phyloP scores from a whole-genome alignment of 1,284 basidiomycete genomes.

The Somion occarium region DNA sequence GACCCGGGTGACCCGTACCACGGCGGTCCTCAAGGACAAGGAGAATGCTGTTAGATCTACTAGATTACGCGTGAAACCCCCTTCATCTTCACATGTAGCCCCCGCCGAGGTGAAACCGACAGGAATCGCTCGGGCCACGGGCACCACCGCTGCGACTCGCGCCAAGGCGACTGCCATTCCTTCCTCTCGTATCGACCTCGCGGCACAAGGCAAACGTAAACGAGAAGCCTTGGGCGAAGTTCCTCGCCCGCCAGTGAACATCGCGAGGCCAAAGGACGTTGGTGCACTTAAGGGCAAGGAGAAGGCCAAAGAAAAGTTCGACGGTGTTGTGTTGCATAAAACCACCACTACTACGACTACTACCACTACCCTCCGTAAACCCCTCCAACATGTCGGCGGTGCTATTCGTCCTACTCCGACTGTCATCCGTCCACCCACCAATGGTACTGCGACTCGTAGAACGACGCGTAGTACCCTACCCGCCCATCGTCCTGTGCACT shows the following conservation, averaged over 20 bases:
- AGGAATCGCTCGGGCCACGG: conserved; percentile 23
- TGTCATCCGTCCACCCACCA: conserved; percentile 6
- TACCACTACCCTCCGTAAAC: conserved; percentile 19
- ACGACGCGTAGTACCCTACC: conserved; percentile 24
- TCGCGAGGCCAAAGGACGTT: conserved; percentile 21
- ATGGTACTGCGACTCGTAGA: conserved; percentile 19
- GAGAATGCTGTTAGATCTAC: conserved; percentile 54
- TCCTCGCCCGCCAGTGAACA: conserved; percentile 41
- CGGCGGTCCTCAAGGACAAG: conserved; percentile 51
- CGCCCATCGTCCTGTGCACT: conserved; percentile 13
- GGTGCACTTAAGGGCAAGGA: conserved; percentile 38
- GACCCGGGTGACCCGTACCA: conserved; percentile 46
- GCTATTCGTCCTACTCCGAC: background rate
- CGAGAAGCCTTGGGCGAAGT: conserved; percentile 72
- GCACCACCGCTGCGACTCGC: conserved; percentile 35
- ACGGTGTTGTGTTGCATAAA: conserved; percentile 50
- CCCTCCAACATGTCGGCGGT: conserved; percentile 8
- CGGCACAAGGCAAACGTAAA: conserved; percentile 60
- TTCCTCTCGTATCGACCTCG: conserved; percentile 34
- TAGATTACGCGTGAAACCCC: conserved; percentile 55
- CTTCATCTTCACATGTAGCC: conserved; percentile 27
- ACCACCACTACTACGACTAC: conserved; percentile 30
- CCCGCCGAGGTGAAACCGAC: conserved; percentile 31
- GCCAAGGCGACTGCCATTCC: conserved; percentile 25
- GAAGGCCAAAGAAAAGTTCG: conserved; percentile 46